Percentiles rank a stretch among this genome's conserved stretches.
Conservation (phyloP, 805 yeast species). For the Cyberlindnera veronae region DNA sequence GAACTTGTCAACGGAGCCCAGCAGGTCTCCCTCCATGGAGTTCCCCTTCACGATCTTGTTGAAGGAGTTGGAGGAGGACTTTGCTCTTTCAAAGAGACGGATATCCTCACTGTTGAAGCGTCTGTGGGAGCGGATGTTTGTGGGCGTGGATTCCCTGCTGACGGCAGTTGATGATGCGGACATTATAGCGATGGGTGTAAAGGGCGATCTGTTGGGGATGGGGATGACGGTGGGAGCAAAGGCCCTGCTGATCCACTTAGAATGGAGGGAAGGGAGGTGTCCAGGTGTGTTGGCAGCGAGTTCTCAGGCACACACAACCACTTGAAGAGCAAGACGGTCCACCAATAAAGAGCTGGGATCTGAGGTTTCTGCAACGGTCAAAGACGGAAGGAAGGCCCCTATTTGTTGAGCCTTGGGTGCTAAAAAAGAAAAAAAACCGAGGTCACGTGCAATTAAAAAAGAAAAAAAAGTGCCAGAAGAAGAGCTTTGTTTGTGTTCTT, state of each 20-base stretch:
- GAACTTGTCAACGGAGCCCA: slow-evolving; percentile 23
- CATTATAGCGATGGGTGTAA: background rate
- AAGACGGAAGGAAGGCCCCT: background rate
- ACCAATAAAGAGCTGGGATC: no score
- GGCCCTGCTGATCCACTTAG: no score
- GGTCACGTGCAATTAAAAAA: background rate
- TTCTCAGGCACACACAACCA: no score
- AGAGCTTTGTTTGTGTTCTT: no score
- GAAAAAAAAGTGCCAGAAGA: slow-evolving; percentile 1
- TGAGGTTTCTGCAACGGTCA: background rate
- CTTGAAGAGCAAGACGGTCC: no score
- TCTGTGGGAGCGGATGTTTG: slow-evolving; percentile 10
- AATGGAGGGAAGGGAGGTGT: no score
- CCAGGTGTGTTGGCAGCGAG: no score
- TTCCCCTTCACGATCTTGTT: slow-evolving; percentile 25
- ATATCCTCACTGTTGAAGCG: slow-evolving; percentile 23
- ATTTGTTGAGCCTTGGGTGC: no score
- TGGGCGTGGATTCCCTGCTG: background rate
- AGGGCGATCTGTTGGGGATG: no score
- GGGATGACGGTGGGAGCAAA: no score
- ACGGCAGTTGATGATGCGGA: background rate
- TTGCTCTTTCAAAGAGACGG: slow-evolving; percentile 21
- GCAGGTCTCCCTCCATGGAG: slow-evolving; percentile 21
- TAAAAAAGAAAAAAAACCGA: background rate
- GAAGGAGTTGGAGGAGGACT: slow-evolving; percentile 25